phyloP scores from a whole-genome alignment of 371 early-diverging fungal species.

The Mucor indicus region DNA sequence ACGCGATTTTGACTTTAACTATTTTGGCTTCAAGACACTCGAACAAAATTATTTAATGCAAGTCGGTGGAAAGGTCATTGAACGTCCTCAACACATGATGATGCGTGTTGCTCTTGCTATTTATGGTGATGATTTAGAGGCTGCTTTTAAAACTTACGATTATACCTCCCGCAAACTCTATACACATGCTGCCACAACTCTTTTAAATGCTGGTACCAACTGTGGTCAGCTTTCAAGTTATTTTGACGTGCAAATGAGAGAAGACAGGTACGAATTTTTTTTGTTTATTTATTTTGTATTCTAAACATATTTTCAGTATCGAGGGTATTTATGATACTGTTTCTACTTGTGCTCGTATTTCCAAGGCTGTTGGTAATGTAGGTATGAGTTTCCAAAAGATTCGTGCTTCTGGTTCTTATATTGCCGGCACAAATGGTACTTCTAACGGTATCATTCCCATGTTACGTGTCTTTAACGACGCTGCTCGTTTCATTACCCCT shows the following conservation, averaged over 20 bases:
- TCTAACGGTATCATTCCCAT: conserved; percentile 95
- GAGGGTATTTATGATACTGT: conserved; percentile 96
- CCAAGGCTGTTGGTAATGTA: conserved; percentile 92
- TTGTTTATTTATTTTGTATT: conserved; percentile 57
- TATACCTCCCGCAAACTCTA: conserved; percentile 85
- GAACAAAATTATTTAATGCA: conserved; percentile 87
- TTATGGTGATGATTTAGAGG: conserved; percentile 83
- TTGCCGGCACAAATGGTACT: conserved; percentile 91
- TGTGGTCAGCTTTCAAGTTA: conserved; percentile 76
- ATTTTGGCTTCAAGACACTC: conserved; percentile 95
- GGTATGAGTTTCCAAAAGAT: conserved; percentile 92
- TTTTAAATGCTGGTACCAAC: conserved; percentile 93
- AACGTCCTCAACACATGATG: conserved; percentile 94
- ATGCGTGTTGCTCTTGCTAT: conserved; percentile 96
- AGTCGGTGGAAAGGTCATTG: conserved; percentile 72
- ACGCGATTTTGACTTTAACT: conserved; percentile 90
- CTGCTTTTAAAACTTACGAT: conserved; percentile 88
- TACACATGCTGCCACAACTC: conserved; percentile 94
- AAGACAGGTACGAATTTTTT: conserved; percentile 20
- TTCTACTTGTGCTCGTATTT: conserved; percentile 87
- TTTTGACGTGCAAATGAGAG: conserved; percentile 23
- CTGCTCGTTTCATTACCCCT: conserved; percentile 93
- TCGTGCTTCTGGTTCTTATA: conserved; percentile 84
- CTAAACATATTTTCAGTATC: conserved; percentile 51
- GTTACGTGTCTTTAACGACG: conserved; percentile 93